Evolutionary conservation across 2,329 filamentous ascomycete genomes (phyloP).

Genomic region (Ceratocystis ficicola): DNA sequence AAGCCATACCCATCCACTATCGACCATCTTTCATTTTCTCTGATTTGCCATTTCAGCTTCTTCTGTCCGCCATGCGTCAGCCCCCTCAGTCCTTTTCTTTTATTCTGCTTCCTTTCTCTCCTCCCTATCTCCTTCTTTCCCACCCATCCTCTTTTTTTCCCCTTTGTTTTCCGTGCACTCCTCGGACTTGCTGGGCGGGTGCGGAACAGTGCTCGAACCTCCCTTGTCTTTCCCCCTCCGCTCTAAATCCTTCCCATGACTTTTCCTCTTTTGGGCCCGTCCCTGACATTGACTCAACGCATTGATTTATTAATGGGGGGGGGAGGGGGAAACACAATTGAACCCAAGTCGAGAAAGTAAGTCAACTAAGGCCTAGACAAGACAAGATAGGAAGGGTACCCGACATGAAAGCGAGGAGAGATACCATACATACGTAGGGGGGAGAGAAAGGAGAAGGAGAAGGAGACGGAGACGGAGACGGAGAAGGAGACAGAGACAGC

Average conservation of each 20-base stretch:
- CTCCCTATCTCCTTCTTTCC: neutral
- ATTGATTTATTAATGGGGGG: neutral
- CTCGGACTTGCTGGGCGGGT: neutral
- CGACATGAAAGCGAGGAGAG: neutral
- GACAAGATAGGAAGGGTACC: neutral
- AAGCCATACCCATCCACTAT: neutral
- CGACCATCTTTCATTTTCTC: neutral
- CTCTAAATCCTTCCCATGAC: conserved; percentile 11
- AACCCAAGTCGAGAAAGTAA: neutral
- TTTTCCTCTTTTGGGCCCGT: conserved; percentile 1
- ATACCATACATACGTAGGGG: neutral
- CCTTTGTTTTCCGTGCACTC: neutral
- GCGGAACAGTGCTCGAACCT: neutral
- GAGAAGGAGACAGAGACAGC: neutral
- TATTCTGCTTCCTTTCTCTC: neutral
- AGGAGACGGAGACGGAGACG: neutral
- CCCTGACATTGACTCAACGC: conserved; percentile 4
- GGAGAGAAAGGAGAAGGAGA: neutral
- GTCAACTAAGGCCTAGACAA: neutral
- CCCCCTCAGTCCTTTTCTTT: neutral
- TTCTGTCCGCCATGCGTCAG: neutral
- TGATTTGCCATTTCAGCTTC: no score
- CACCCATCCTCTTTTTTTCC: neutral
- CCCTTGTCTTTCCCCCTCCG: conserved; percentile 8
- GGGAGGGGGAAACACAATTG: neutral